Conservation (phyloP, 352 stramenopile species). For the Halophytophthora polymorphica region DNA sequence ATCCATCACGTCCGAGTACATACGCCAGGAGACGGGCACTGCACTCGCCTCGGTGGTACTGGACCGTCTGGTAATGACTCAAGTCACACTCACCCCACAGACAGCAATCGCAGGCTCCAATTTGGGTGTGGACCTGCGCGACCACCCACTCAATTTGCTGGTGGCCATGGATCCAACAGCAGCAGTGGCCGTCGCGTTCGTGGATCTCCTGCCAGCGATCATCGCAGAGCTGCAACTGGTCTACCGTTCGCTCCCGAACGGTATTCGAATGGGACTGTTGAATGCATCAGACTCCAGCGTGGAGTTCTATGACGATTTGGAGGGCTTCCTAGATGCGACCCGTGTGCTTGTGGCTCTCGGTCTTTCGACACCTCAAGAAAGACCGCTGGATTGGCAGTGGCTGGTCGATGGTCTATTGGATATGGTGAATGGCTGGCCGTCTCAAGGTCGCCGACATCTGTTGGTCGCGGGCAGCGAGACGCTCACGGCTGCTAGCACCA, state of each 20-base stretch:
- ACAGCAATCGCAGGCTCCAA: constrained; percentile 5
- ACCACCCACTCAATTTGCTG: constrained; percentile 42
- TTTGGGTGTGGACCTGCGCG: constrained; percentile 17
- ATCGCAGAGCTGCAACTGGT: constrained; percentile 33
- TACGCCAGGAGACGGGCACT: constrained; percentile 9
- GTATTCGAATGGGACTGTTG: constrained; percentile 32
- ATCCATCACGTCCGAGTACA: constrained; percentile 21
- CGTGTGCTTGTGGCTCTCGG: constrained; percentile 9
- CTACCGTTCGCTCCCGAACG: constrained; percentile 21
- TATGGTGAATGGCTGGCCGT: constrained; percentile 21
- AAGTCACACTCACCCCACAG: constrained; percentile 26
- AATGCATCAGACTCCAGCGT: constrained; percentile 6
- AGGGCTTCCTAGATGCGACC: constrained; percentile 16
- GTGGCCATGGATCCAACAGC: constrained; percentile 39
- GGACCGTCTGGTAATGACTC: constrained; percentile 33
- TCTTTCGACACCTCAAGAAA: background rate
- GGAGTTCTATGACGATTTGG: constrained; percentile 21
- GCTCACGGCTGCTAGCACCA: constrained; percentile 7
- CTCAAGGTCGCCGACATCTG: constrained; percentile 20
- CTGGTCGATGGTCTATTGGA: constrained; percentile 10
- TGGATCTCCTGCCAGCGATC: constrained; percentile 33
- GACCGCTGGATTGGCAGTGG: constrained; percentile 16
- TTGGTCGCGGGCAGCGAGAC: constrained; percentile 17
- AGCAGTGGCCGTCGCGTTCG: constrained; percentile 10
- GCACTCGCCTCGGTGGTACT: constrained; percentile 20